These are phyloP conservation scores for Fusarium austroafricanum DNA, from an alignment of 2,329 filamentous ascomycete species.

Conservation along the genomic window DNA sequence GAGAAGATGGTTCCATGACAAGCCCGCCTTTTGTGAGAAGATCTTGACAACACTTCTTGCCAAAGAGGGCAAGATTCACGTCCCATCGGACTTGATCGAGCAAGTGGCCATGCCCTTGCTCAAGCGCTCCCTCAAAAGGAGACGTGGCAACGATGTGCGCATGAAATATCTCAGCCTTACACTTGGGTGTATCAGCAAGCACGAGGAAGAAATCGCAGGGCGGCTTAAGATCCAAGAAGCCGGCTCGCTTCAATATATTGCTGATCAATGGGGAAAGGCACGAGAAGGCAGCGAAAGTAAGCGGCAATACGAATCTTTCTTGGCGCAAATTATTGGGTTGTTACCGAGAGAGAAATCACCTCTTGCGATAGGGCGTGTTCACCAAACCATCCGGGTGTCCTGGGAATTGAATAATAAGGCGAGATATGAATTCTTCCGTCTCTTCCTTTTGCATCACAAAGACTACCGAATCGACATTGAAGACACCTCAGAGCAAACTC, in stretches of 20 bases:
- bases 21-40: conserved; percentile 20
- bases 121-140: conserved; percentile 31
- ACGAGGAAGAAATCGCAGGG: neutral
- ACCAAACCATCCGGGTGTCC: neutral
- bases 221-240: conserved; percentile 1
- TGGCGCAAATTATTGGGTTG: conserved; percentile 23
- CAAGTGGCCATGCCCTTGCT: conserved; percentile 39
- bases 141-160: conserved; percentile 15
- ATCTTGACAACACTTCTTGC: conserved; percentile 26
- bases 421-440: conserved; percentile 41
- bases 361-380: neutral
- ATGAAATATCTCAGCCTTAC: conserved; percentile 33
- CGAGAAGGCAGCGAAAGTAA: neutral
- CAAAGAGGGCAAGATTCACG: conserved; percentile 6
- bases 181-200: conserved; percentile 15
- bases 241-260: conserved; percentile 21
- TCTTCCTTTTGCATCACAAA: conserved; percentile 35
- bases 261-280: conserved; percentile 27
- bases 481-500: conserved; percentile 9
- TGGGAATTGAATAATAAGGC: neutral
- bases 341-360: neutral
- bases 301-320: neutral
- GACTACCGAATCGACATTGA: conserved; percentile 42
- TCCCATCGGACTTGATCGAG: conserved; percentile 35
- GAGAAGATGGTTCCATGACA: conserved; percentile 29